These are phyloP conservation scores for Pascua sp. DNA, from an alignment of 1,284 basidiomycete genomes.

Conservation along the genomic window DNA sequence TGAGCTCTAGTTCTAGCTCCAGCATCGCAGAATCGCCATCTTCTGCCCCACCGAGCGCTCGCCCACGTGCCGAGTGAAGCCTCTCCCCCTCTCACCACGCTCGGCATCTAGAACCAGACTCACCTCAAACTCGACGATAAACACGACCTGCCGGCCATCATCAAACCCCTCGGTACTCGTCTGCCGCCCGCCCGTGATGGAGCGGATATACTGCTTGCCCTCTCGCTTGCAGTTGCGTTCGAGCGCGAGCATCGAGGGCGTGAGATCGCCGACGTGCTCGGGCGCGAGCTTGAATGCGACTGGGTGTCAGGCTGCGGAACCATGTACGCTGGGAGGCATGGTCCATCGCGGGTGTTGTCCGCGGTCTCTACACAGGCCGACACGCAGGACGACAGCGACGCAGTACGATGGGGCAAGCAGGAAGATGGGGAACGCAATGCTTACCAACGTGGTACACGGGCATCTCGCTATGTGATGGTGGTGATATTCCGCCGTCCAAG, in stretches of 20 bases:
- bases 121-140: slow-evolving; percentile 38
- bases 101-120: not conserved
- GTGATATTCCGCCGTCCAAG: too few relatives aligned
- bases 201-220: slow-evolving; percentile 31
- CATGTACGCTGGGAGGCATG: too few relatives aligned
- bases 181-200: slow-evolving; percentile 37
- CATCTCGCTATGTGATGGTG: not conserved
- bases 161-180: slow-evolving; percentile 32
- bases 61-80: too few relatives aligned
- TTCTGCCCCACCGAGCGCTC: too few relatives aligned
- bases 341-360: too few relatives aligned
- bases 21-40: too few relatives aligned
- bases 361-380: too few relatives aligned
- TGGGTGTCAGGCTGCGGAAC: slow-evolving; percentile 26
- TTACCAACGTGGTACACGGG: slow-evolving; percentile 17
- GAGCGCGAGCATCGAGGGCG: slow-evolving; percentile 27
- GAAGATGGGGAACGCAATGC: too few relatives aligned
- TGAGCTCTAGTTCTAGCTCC: too few relatives aligned
- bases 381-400: too few relatives aligned
- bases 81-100: too few relatives aligned
- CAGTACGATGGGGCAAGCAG: too few relatives aligned
- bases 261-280: slow-evolving; percentile 9
- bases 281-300: slow-evolving; percentile 38
- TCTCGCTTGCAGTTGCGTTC: slow-evolving; percentile 26
- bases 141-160: slow-evolving; percentile 37